phyloP scores from a whole-genome alignment of 2,329 filamentous ascomycete species.

The Chaetomium strumarium region DNA sequence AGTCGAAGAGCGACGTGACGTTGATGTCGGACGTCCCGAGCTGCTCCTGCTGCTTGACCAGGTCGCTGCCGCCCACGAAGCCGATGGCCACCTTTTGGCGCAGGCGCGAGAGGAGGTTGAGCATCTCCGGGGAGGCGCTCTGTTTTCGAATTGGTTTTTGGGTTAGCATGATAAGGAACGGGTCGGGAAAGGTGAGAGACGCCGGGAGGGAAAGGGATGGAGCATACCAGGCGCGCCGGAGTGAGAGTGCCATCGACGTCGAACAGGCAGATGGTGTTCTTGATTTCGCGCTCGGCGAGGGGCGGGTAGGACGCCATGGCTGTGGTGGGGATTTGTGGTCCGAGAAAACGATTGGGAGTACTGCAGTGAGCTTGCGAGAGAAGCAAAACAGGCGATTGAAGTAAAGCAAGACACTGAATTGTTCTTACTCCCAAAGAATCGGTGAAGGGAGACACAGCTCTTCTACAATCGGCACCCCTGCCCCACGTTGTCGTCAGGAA shows the following conservation, averaged over 20 bases:
- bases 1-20: constrained; percentile 89
- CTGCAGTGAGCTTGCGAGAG: not conserved
- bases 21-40: constrained; percentile 62
- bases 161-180: not conserved
- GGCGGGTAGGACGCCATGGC: constrained; percentile 53
- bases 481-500: constrained; percentile 11
- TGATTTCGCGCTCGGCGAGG: constrained; percentile 75
- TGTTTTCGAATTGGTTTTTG: constrained; percentile 29
- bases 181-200: not conserved
- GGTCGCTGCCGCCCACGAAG: constrained; percentile 88
- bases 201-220: not conserved
- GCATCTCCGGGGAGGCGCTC: constrained; percentile 73
- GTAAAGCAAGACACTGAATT: not conserved
- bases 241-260: constrained; percentile 94
- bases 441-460: not conserved
- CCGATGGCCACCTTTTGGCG: constrained; percentile 86
- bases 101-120: constrained; percentile 69
- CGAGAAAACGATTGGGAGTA: not conserved
- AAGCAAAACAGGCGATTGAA: not conserved
- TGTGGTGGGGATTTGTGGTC: constrained; percentile 5
- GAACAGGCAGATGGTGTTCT: constrained; percentile 92
- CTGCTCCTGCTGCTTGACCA: constrained; percentile 93
- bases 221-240: constrained; percentile 65
- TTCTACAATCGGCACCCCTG: not conserved
- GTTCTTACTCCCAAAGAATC: not conserved